These are phyloP conservation scores for Graphilbum ipis-grandicollis DNA, from an alignment of 2,329 filamentous ascomycete genomes.

Conservation along the genomic window DNA sequence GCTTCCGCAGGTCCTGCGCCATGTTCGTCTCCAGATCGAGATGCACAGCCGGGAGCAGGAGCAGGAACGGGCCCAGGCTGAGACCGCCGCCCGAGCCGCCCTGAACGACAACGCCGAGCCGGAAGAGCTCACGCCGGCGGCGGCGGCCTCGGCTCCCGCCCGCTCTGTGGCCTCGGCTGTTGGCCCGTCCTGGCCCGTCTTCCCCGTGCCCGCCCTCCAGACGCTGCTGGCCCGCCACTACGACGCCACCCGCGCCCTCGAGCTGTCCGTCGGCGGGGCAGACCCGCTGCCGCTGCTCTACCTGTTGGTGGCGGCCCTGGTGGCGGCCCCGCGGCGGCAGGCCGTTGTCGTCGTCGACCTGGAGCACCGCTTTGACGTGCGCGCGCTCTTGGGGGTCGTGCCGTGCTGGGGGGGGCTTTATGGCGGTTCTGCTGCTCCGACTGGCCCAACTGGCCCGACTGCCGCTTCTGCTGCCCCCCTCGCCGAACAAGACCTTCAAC, in stretches of 20 bases:
- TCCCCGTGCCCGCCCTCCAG: conserved; percentile 28
- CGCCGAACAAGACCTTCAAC: conserved; percentile 21
- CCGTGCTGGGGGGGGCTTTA: too few species aligned
- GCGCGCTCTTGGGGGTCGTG: conserved; percentile 20
- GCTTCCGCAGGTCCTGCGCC: conserved; percentile 3
- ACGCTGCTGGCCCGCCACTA: conserved; percentile 27
- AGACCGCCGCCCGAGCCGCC: too few species aligned
- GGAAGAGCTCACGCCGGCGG: too few species aligned
- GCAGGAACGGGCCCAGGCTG: not conserved
- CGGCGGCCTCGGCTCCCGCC: too few species aligned
- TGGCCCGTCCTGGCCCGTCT: conserved; percentile 6
- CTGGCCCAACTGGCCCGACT: not conserved
- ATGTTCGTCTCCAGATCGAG: conserved; percentile 4
- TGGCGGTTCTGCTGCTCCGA: not conserved
- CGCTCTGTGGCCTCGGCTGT: not conserved
- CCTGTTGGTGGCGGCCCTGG: conserved; percentile 31
- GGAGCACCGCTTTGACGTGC: conserved; percentile 36
- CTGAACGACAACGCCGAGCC: too few species aligned
- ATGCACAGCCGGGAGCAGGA: not conserved
- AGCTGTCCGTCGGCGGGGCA: conserved; percentile 33
- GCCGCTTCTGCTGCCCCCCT: conserved; percentile 2
- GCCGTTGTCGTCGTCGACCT: conserved; percentile 37
- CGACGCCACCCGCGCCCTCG: conserved; percentile 26
- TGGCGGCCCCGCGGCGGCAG: conserved; percentile 28
- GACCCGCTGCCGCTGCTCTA: conserved; percentile 35